These are phyloP conservation scores for Talaromyces ruber DNA, from an alignment of 495 filamentous ascomycete genomes.

Conservation along the genomic window DNA sequence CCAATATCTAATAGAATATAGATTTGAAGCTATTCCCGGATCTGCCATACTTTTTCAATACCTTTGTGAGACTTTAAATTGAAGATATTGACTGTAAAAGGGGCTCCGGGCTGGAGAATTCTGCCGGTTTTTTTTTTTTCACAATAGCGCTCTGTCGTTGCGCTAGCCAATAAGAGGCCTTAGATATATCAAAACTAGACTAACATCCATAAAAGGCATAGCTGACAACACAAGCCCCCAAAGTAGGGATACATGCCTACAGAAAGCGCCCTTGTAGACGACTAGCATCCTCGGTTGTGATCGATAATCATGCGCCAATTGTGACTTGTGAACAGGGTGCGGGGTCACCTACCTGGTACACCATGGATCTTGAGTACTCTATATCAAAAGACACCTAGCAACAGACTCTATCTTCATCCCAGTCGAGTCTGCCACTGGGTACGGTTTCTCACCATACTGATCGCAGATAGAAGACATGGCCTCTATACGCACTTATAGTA, in stretches of 20 bases:
- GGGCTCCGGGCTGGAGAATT: not conserved
- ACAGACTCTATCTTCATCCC: not conserved
- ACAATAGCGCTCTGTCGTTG: not conserved
- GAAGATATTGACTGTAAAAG: not conserved
- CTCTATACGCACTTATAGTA: constrained; percentile 23
- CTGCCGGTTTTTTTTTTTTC: not conserved
- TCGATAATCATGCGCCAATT: not conserved
- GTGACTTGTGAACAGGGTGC: too few species aligned
- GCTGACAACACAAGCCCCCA: too few species aligned
- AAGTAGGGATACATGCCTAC: too few species aligned
- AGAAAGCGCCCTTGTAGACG: not conserved
- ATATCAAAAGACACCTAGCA: not conserved
- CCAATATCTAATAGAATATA: too few species aligned
- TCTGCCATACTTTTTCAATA: not conserved
- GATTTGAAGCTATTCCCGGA: too few species aligned
- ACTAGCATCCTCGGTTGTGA: not conserved
- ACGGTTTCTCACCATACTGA: too few species aligned
- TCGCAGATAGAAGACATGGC: too few species aligned
- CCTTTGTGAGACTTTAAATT: not conserved
- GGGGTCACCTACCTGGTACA: not conserved
- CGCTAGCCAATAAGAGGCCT: not conserved
- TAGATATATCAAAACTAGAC: too few species aligned
- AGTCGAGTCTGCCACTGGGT: too few species aligned
- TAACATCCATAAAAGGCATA: too few species aligned
- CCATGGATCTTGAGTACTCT: not conserved